Evolutionary conservation across 192 early-diverging fungal species (phyloP), one percentile per base, ranked within the genome.

Genomic region (Backusella australiensis): DNA sequence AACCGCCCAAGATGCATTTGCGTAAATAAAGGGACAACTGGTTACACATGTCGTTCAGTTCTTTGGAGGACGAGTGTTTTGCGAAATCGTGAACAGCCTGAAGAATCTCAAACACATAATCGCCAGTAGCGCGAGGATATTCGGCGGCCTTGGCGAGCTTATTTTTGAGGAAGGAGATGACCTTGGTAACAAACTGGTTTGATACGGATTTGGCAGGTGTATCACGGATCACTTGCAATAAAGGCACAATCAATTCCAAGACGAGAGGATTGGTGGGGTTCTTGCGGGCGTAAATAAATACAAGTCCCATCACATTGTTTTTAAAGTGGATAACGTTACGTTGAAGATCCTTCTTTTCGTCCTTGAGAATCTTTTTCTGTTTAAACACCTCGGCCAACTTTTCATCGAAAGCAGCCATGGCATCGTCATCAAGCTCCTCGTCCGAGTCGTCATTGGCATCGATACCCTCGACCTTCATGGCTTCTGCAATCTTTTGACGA

Each of bases 321-420:
- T 96, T 96, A 78, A 98, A 96, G 84, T 98, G 91, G 42, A 94
- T 84, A 23, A 97, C 82, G 68, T 89, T 90, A 72, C 93, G 85
- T 79, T 96, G 93, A 36, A 91, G 80, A 67, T 95, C 84, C 84
- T 94, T 95, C 75, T 91, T 90, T n/a, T 90, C 92, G 8, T 75
- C 78, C 87, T 96, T 96, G 53, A 90, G 83, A 70, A 91, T 82
- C 87, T 95, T 94, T 81, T 90, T 89, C 73, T 96, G 90, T 44
- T 84, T 85, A 82, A 99, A 99, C 69, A 99, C 96, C 78, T 97
- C 97, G 9, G 92, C 91, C 63, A 99, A 84, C 81, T 99, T 97
- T 56, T 91, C 90, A 82, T 99, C 97, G 84, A 96, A 97, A 42
- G 83, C 83, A 17, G 67, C 82, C 78, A 86, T 85, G 19, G 85